These are phyloP conservation scores for Colletotrichum kahawae DNA, from an alignment of 2,329 filamentous ascomycete genomes.

Conservation along the genomic window DNA sequence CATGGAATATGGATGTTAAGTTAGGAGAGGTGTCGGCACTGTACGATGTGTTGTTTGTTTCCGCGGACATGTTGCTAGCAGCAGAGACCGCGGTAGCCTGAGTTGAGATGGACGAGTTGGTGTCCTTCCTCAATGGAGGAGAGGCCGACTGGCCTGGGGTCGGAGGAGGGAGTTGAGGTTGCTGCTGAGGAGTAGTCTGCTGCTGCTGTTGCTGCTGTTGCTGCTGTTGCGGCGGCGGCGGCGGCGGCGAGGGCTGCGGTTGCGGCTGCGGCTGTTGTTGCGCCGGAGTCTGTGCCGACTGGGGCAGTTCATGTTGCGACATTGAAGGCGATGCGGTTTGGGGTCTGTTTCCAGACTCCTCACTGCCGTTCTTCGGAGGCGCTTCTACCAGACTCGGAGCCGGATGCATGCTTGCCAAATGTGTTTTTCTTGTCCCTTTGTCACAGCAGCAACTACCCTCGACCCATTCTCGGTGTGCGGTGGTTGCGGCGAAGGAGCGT, in stretches of 20 bases:
- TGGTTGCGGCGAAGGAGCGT: neutral
- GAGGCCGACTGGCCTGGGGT: conserved; percentile 30
- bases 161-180: conserved; percentile 27
- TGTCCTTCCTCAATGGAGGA: conserved; percentile 50
- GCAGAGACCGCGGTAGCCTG: conserved; percentile 49
- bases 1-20: conserved; percentile 56
- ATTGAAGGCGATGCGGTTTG: conserved; percentile 19
- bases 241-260: conserved; percentile 20
- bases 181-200: conserved; percentile 9
- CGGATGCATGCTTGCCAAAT: conserved; percentile 40
- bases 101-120: conserved; percentile 58
- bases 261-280: neutral
- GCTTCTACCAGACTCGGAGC: conserved; percentile 41
- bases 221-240: conserved; percentile 26
- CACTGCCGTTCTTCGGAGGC: conserved; percentile 28
- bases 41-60: conserved; percentile 56
- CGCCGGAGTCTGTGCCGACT: conserved; percentile 18
- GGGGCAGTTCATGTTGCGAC: conserved; percentile 19
- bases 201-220: conserved; percentile 22
- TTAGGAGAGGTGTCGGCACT: conserved; percentile 58
- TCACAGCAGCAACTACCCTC: conserved; percentile 18
- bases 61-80: conserved; percentile 44
- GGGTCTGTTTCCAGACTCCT: conserved; percentile 25
- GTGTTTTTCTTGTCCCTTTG: conserved; percentile 13
- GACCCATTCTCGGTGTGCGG: conserved; percentile 19